phyloP scores from a whole-genome alignment of 441 rosid species.

The Jatropha multifida region DNA sequence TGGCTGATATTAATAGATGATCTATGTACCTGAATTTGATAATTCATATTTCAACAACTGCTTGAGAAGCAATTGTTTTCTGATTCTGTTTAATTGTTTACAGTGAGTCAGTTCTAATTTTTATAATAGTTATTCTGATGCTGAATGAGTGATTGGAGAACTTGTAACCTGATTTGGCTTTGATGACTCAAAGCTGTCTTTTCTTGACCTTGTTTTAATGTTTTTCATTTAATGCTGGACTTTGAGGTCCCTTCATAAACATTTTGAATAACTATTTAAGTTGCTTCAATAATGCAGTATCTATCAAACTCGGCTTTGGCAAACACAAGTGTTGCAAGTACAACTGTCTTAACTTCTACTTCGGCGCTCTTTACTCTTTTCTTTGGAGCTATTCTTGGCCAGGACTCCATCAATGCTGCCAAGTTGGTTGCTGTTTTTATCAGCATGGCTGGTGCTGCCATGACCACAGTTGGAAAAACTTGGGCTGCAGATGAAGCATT shows the following conservation, averaged over 20 bases:
- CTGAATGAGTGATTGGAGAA: background rate
- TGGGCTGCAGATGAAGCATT: constrained; percentile 55
- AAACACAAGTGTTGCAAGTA: constrained; percentile 67
- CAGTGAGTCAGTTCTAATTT: background rate
- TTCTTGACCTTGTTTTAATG: background rate
- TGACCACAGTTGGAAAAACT: constrained; percentile 64
- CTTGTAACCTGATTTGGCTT: background rate
- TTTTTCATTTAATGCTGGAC: background rate
- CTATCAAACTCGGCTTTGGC: constrained; percentile 58
- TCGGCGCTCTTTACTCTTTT: constrained; percentile 68
- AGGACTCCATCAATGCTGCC: constrained; percentile 45
- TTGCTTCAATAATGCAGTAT: constrained; percentile 43
- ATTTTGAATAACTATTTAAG: constrained; percentile 10
- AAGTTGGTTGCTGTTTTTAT: constrained; percentile 61
- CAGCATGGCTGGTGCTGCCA: constrained; percentile 68
- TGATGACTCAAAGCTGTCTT: background rate
- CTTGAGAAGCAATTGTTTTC: background rate
- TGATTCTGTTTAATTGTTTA: background rate
- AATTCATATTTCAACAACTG: background rate
- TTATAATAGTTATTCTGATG: too few species aligned
- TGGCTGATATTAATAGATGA: too few species aligned
- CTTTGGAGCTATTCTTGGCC: constrained; percentile 59
- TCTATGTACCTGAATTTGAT: background rate
- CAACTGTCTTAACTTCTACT: constrained; percentile 65
- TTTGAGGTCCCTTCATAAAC: constrained; percentile 3